Evolutionary conservation across 257 asterid genomes (phyloP).

Genomic region (Nicotiana noctiflora): DNA sequence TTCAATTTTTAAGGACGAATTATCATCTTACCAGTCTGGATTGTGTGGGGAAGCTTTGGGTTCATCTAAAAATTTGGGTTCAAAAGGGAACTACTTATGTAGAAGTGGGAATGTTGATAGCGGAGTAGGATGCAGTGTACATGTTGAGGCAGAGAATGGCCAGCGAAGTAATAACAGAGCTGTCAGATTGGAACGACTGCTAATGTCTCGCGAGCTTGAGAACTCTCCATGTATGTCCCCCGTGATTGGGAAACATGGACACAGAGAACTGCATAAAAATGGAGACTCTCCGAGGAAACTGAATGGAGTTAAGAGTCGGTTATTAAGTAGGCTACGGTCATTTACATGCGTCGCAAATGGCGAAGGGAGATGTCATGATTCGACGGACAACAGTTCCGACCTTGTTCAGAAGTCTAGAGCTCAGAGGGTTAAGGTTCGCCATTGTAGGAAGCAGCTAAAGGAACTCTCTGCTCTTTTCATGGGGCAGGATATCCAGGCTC

Average conservation of each 20-base stretch:
- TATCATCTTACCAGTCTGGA: slow-evolving; percentile 39
- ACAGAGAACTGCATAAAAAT: slow-evolving; percentile 26
- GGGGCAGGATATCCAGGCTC: slow-evolving; percentile 81
- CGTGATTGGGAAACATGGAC: slow-evolving; percentile 15
- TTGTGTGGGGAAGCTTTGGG: slow-evolving; percentile 32
- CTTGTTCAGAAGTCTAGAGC: slow-evolving; percentile 26
- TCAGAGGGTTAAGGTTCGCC: slow-evolving; percentile 58
- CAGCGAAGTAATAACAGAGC: slow-evolving; percentile 19
- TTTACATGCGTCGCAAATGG: slow-evolving; percentile 37
- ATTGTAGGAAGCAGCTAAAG: slow-evolving; percentile 43
- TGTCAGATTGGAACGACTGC: slow-evolving; percentile 16
- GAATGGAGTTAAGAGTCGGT: slow-evolving; percentile 38
- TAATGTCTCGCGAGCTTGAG: slow-evolving; percentile 20
- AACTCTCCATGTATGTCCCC: slow-evolving; percentile 16
- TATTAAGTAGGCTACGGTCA: slow-evolving; percentile 50
- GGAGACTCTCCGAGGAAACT: slow-evolving; percentile 17
- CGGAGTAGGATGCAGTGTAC: slow-evolving; percentile 18
- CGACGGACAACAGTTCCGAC: slow-evolving; percentile 9
- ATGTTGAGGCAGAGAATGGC: slow-evolving; percentile 19
- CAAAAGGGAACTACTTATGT: slow-evolving; percentile 16
- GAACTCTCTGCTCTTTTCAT: slow-evolving; percentile 76
- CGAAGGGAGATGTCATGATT: slow-evolving; percentile 21
- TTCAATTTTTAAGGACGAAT: slow-evolving; percentile 34
- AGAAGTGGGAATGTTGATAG: slow-evolving; percentile 21
- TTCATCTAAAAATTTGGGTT: slow-evolving; percentile 22